These are phyloP conservation scores for Betula pendula DNA, from an alignment of 306 rosid species.

Conservation along the genomic window DNA sequence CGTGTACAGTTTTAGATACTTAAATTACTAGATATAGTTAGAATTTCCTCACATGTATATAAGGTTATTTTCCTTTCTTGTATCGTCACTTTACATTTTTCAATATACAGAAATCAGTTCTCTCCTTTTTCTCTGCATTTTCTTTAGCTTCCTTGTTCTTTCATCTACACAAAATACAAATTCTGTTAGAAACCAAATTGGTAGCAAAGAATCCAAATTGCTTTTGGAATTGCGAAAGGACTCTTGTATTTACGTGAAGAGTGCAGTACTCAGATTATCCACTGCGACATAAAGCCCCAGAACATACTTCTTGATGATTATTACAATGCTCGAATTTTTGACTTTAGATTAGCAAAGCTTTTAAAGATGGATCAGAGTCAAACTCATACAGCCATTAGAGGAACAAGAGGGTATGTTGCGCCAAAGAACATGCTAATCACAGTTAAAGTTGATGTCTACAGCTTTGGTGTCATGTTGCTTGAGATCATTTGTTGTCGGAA, in stretches of 20 bases:
- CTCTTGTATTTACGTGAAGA: slow-evolving; percentile 36
- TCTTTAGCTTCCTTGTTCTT: too few relatives aligned
- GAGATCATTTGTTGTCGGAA: slow-evolving; percentile 11
- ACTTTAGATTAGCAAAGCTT: slow-evolving; percentile 36
- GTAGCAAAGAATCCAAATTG: slow-evolving; percentile 25
- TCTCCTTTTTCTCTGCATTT: too few relatives aligned
- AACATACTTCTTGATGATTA: slow-evolving; percentile 33
- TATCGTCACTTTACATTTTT: too few relatives aligned
- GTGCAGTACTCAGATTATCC: slow-evolving; percentile 27
- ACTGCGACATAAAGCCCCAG: slow-evolving; percentile 42
- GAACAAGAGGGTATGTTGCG: slow-evolving; percentile 47
- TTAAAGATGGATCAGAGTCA: slow-evolving; percentile 15
- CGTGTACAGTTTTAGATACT: too few relatives aligned
- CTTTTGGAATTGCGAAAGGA: slow-evolving; percentile 32
- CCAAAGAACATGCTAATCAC: slow-evolving; percentile 19
- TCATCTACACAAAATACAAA: too few relatives aligned
- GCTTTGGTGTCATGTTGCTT: slow-evolving; percentile 1
- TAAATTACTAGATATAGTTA: too few relatives aligned
- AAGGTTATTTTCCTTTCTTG: too few relatives aligned
- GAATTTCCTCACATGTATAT: too few relatives aligned
- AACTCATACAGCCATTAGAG: slow-evolving; percentile 19
- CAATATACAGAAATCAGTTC: too few relatives aligned
- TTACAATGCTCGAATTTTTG: slow-evolving; percentile 15
- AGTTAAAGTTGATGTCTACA: slow-evolving; percentile 33
- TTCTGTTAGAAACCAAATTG: slow-evolving; percentile 18